Evolutionary conservation across 768 basidiomycete genomes (phyloP).

Genomic region (Cantharellus cinnabarinus): DNA sequence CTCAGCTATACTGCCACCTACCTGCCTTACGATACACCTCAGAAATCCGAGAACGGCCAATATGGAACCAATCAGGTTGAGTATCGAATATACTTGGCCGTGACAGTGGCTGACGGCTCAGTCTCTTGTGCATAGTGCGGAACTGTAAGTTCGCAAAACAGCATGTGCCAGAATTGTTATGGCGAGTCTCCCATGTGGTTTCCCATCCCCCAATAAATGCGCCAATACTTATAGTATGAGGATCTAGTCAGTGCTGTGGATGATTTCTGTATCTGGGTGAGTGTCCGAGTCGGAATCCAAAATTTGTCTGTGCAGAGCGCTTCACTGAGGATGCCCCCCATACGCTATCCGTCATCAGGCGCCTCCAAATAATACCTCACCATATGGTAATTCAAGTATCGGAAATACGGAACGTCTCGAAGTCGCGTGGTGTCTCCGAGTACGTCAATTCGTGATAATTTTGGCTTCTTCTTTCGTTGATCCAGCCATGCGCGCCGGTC

Average conservation of each 20-base stretch:
- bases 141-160: constrained; percentile 29
- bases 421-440: constrained; percentile 32
- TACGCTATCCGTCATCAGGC: background rate
- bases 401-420: constrained; percentile 22
- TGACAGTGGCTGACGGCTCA: background rate
- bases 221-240: background rate
- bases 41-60: constrained; percentile 33
- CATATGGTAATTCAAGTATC: background rate
- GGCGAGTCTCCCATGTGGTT: constrained; percentile 8
- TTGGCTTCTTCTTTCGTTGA: background rate
- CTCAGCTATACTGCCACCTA: constrained; percentile 19
- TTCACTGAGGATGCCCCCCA: background rate
- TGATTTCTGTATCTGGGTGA: constrained; percentile 28
- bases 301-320: background rate
- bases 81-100: background rate
- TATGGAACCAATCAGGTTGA: constrained; percentile 29
- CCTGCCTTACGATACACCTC: constrained; percentile 13
- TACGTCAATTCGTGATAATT: constrained; percentile 1
- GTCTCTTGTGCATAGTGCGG: constrained; percentile 30
- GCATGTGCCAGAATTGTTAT: constrained; percentile 47
- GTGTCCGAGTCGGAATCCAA: background rate
- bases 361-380: background rate
- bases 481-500: background rate
- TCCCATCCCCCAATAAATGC: background rate
- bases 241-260: constrained; percentile 16